phyloP scores from a whole-genome alignment of 2,329 filamentous ascomycete genomes.

The Pseudogymnoascus sp. region DNA sequence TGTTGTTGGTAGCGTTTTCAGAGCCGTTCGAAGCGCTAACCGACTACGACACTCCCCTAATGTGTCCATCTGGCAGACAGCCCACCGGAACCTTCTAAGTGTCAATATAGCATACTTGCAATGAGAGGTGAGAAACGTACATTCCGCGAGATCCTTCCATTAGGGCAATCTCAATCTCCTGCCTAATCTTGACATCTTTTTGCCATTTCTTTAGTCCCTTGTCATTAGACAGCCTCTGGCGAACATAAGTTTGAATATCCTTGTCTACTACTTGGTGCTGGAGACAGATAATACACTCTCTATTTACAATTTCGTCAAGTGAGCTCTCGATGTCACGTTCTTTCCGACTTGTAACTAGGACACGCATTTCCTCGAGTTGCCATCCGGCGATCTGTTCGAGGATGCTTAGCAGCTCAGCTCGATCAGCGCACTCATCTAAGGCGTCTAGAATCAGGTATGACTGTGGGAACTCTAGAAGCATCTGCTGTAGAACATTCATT shows the following conservation, averaged over 20 bases:
- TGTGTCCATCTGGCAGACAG: too few species aligned
- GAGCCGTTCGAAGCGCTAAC: too few species aligned
- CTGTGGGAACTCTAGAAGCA: conserved; percentile 22
- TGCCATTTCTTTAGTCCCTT: conserved; percentile 23
- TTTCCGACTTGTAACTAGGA: conserved; percentile 20
- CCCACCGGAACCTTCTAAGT: too few species aligned
- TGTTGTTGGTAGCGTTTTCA: too few species aligned
- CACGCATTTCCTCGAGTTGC: conserved; percentile 8
- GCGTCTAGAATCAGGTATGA: conserved; percentile 27
- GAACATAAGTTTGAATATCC: conserved; percentile 26
- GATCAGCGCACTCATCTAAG: conserved; percentile 24
- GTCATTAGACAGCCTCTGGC: conserved; percentile 17
- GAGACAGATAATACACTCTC: conserved; percentile 19
- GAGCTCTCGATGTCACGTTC: conserved; percentile 22
- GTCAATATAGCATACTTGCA: background rate
- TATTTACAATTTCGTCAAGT: conserved; percentile 14
- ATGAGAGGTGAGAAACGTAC: conserved; percentile 18
- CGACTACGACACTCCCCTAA: too few species aligned
- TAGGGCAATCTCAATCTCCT: conserved; percentile 21
- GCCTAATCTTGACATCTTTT: conserved; percentile 17
- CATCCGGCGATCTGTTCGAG: conserved; percentile 4
- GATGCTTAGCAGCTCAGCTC: conserved; percentile 8
- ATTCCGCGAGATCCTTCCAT: conserved; percentile 25
- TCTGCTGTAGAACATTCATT: conserved; percentile 18
- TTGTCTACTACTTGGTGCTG: conserved; percentile 17